Base-by-base conservation (phyloP, 257 asterid genomes). In the Capsicum chinense region DNA sequence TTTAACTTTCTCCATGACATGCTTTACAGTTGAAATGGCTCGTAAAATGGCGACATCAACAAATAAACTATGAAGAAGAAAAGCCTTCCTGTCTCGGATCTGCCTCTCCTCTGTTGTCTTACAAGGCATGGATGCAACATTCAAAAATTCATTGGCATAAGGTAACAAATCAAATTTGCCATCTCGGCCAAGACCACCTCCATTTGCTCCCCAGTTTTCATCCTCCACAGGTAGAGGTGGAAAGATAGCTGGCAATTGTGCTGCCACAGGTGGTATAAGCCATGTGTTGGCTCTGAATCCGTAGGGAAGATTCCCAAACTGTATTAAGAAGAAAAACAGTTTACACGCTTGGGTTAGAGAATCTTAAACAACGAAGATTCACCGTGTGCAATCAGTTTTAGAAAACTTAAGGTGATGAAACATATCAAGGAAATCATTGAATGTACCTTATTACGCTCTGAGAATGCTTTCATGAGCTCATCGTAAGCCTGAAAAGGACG, bases 211-310 rank as follows among this genome's bases (percentile, higher is more conserved):
- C 98, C 99, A 95, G 83, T 89, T 93, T 87, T 92, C 98, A 80
- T 95, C 98, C 90, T 95, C 99, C 17, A 89, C 87, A 33, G 99
- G 98, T 79, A 95, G 91, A 85, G 93, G 94, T 87, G 98, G 97
- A 87, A 94, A 94, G 83, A 87, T 69, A 62, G 96, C 89, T 63
- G 97, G 97, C 69, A 91, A 87, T 83, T 88, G 91, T 58, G 98
- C 97, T 52, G 93, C 97, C 52, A 92, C 91, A 16, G 97, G 98
- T 21, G 99, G 98, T 81, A 94, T 92, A 79, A 95, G 98, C 98
- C 99, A 95, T 44, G 99, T 95, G 91, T 95, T 95, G 70, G 98
- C 92, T 90, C 99, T 93, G 88, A 92, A 95, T 84, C 99, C 99
- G 71, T 91, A 94, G 42, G 98, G 99, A 79, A 95, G 95, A 87